Evolutionary conservation across 148 eudicot species (phyloP).

Genomic region (Persicaria maculosa): DNA sequence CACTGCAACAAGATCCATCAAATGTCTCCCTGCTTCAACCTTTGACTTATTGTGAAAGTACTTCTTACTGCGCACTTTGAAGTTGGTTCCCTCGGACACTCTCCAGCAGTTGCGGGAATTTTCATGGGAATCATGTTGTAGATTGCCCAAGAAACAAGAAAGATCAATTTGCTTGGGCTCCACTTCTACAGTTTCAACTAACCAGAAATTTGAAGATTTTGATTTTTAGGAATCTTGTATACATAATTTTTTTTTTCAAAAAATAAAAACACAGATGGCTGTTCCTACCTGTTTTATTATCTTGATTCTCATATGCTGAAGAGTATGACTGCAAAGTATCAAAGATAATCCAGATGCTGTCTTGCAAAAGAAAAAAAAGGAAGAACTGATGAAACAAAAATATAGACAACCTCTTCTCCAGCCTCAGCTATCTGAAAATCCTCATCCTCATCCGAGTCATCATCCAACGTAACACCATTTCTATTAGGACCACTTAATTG

Average conservation of each 20-base stretch:
- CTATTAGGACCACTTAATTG: conserved; percentile 54
- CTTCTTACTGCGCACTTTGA: conserved; percentile 81
- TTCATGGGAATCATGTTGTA: conserved; percentile 65
- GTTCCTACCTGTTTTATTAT: conserved; percentile 39
- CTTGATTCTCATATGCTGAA: conserved; percentile 37
- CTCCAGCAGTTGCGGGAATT: conserved; percentile 88
- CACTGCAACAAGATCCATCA: conserved; percentile 95
- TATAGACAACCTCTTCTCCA: conserved; percentile 57
- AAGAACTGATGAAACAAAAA: background rate
- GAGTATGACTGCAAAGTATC: conserved; percentile 32
- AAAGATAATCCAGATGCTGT: background rate
- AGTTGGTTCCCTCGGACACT: conserved; percentile 84
- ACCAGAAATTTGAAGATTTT: background rate
- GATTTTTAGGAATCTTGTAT: background rate
- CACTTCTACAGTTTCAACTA: conserved; percentile 54
- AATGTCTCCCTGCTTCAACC: conserved; percentile 82
- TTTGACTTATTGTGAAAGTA: conserved; percentile 74
- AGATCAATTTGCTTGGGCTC: conserved; percentile 63
- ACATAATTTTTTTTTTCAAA: background rate
- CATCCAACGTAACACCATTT: conserved; percentile 74
- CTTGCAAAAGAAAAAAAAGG: background rate
- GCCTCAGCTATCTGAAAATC: conserved; percentile 66
- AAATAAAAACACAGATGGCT: background rate
- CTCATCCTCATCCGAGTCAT: conserved; percentile 92
- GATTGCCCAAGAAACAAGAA: conserved; percentile 76